phyloP scores from a whole-genome alignment of 352 stramenopile genomes.

The Phytophthora melonis region DNA sequence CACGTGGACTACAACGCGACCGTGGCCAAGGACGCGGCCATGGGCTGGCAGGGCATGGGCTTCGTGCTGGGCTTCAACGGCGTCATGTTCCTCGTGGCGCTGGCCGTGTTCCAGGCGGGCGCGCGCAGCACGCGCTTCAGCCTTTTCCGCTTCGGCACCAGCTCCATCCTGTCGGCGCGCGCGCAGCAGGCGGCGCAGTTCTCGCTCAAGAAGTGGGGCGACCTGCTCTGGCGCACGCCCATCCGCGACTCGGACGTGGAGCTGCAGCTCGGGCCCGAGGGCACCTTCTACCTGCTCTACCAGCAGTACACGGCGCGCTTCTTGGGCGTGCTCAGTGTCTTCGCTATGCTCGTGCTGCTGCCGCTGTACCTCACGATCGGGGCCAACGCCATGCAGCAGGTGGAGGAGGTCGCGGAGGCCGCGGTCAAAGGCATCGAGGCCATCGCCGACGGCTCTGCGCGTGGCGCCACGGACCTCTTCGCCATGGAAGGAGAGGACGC shows the following conservation, averaged over 20 bases:
- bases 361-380: constrained; percentile 77
- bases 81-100: constrained; percentile 69
- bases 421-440: constrained; percentile 38
- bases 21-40: constrained; percentile 72
- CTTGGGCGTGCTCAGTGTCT: constrained; percentile 64
- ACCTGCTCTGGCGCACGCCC: constrained; percentile 76
- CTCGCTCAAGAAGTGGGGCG: constrained; percentile 66
- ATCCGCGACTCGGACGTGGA: constrained; percentile 77
- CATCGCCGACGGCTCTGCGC: constrained; percentile 28
- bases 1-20: constrained; percentile 86
- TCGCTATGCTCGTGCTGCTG: constrained; percentile 75
- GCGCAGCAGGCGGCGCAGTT: constrained; percentile 53
- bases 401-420: constrained; percentile 37
- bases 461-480: constrained; percentile 16
- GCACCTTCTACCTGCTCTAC: constrained; percentile 88
- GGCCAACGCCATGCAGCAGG: constrained; percentile 43
- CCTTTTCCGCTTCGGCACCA: constrained; percentile 73
- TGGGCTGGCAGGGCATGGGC: constrained; percentile 84
- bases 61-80: constrained; percentile 81
- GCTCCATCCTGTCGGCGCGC: constrained; percentile 49
- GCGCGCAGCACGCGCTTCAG: constrained; percentile 76
- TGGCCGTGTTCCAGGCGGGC: constrained; percentile 73
- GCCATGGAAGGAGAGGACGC: constrained; percentile 10
- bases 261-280: constrained; percentile 70
- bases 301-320: constrained; percentile 81